Conservation (phyloP, 2,329 filamentous ascomycete species). For the Arthrobotrys entomopaga region DNA sequence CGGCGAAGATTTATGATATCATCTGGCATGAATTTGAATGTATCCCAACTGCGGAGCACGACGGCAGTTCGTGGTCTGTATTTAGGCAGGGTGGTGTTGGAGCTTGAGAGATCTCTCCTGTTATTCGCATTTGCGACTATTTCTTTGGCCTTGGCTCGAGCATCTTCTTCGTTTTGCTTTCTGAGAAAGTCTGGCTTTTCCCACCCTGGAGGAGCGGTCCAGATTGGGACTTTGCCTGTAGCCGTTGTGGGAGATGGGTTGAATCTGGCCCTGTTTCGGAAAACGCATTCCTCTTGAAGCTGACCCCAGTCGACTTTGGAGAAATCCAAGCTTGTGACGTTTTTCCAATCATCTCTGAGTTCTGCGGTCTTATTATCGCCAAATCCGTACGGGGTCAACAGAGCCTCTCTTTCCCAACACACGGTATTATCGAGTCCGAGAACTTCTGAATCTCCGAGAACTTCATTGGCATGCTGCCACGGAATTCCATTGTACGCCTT, state of each 20-base stretch:
- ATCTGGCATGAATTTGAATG: slow-evolving; percentile 80
- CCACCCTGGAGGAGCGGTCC: slow-evolving; percentile 54
- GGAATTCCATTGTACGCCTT: slow-evolving; percentile 44
- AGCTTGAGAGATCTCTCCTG: not conserved
- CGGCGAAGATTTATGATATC: slow-evolving; percentile 84
- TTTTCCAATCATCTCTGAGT: slow-evolving; percentile 40
- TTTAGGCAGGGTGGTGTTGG: slow-evolving; percentile 28
- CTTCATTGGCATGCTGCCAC: slow-evolving; percentile 76
- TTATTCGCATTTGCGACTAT: not conserved
- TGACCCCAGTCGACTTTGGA: slow-evolving; percentile 69
- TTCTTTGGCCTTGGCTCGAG: not conserved
- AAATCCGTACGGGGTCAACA: slow-evolving; percentile 81
- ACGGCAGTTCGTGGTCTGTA: slow-evolving; percentile 75
- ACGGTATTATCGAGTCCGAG: slow-evolving; percentile 83
- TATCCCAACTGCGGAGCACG: slow-evolving; percentile 83
- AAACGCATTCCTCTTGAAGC: slow-evolving; percentile 68
- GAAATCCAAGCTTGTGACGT: slow-evolving; percentile 65
- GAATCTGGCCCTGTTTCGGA: slow-evolving; percentile 75
- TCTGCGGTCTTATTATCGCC: slow-evolving; percentile 70
- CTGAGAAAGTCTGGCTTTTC: slow-evolving; percentile 14
- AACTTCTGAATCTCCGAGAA: slow-evolving; percentile 84
- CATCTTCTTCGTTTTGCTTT: slow-evolving; percentile 19
- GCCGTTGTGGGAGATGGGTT: slow-evolving; percentile 56
- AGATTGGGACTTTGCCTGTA: slow-evolving; percentile 18
- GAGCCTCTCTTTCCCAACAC: slow-evolving; percentile 91